Base-by-base conservation (phyloP, 768 basidiomycete genomes). In the Cyclocybe aegerita region DNA sequence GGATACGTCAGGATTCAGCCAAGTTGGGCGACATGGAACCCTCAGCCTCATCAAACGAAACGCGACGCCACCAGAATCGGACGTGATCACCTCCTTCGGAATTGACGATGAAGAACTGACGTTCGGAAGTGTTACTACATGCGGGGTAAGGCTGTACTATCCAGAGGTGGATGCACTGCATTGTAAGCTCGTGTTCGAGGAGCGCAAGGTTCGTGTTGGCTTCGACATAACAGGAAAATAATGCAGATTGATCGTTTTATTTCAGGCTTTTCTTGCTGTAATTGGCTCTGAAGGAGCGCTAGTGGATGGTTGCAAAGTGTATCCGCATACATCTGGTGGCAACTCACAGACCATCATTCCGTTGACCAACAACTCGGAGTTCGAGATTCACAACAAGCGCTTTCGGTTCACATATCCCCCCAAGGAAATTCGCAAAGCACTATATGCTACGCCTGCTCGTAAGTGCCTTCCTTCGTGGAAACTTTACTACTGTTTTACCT, bases 391-490 rank as follows among this genome's bases (percentile, higher is more conserved):
- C 60, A 76, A 74, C 39, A 90, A 89, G 58, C 74, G 79, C 5
- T 90, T 90, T 63, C 69, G 73, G n/a, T 90, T 89, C 64, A 73
- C 74, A 4, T 90, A 90, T 59, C 88, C 88, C 1, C 86, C 88
- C 4, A 88, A 88, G 60, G 82, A 86, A 39, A 68, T 85, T 30
- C 81, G 87, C 16, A 69, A 78, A 11, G 67, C 71, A 4, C 67
- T 80, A 16, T 72, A 78, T 35, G 72, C 76, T 6, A 79, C 81
- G 0, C 83, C 83, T 29, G 61, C 73, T 42, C 74, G 75, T 72
- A 54, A 43, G 73, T 71, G 47, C 40, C 56, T 42, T 23, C 29
- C n/a, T 47, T 49, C 31, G 30, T 30, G 17, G 4, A 36, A 5
- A 35, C 9, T 39, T 44, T 34, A 31, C 17, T 4, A 14, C 43